Conservation (phyloP, 768 basidiomycete species). For the Psilocybe tampanensis region DNA sequence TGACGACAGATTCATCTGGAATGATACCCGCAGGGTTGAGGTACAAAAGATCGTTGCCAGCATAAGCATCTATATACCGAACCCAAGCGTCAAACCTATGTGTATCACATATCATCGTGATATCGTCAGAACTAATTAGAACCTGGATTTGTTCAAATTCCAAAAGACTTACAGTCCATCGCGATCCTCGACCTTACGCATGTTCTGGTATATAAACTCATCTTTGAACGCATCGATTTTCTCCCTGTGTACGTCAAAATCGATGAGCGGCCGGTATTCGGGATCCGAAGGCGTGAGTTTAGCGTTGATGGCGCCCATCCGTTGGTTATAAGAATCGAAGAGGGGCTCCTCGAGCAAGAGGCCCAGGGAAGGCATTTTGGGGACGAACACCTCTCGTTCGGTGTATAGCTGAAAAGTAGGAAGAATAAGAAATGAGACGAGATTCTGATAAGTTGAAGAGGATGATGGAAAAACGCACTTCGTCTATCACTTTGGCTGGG, state of each 20-base stretch:
- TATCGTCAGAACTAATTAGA: no score
- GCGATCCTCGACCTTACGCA: conserved; percentile 83
- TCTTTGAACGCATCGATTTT: conserved; percentile 84
- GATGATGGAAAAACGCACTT: conserved; percentile 41
- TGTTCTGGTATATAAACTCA: conserved; percentile 80
- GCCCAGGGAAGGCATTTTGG: conserved; percentile 95
- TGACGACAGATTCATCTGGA: conserved; percentile 69
- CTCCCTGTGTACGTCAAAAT: conserved; percentile 68
- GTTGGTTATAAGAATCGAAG: conserved; percentile 76
- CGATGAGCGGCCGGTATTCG: conserved; percentile 71
- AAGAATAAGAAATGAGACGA: background rate
- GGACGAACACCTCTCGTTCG: conserved; percentile 76
- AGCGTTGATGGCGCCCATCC: conserved; percentile 50
- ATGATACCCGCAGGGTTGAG: conserved; percentile 79
- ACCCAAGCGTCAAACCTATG: conserved; percentile 88
- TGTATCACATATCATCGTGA: no score
- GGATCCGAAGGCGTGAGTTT: conserved; percentile 53
- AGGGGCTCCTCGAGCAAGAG: conserved; percentile 88
- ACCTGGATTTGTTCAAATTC: no score
- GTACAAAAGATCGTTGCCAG: conserved; percentile 77
- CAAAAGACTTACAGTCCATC: conserved; percentile 63
- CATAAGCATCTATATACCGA: conserved; percentile 71
- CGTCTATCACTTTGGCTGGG: conserved; percentile 73
- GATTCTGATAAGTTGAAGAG: background rate
- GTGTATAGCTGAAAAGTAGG: conserved; percentile 80